Conservation (phyloP, 306 rosid genomes). For the Amphicarpaea edgeworthii region DNA sequence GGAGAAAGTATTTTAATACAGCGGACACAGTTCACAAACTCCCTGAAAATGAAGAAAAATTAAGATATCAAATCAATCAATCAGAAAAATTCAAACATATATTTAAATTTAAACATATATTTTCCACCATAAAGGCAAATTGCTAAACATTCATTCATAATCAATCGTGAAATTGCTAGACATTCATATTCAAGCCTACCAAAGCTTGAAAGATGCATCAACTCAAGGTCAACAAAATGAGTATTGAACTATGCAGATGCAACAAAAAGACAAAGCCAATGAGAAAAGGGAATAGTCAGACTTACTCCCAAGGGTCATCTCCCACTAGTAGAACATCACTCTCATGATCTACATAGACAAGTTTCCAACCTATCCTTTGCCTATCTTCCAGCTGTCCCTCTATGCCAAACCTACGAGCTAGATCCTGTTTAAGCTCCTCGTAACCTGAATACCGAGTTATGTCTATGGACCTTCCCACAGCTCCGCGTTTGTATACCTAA, state of each 20-base stretch:
- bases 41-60: constrained; percentile 62
- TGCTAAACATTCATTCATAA: neutral
- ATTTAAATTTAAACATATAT: constrained; percentile 29
- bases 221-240: constrained; percentile 1
- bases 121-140: neutral
- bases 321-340: constrained; percentile 91
- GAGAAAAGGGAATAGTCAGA: constrained; percentile 29
- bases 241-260: neutral
- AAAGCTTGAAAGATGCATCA: constrained; percentile 1
- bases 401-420: constrained; percentile 92
- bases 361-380: constrained; percentile 93
- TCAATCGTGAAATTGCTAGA: neutral
- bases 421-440: constrained; percentile 88
- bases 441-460: constrained; percentile 83
- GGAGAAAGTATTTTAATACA: constrained; percentile 95
- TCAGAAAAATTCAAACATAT: neutral
- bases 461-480: constrained; percentile 98
- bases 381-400: constrained; percentile 95
- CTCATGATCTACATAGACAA: constrained; percentile 96
- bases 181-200: neutral
- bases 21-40: constrained; percentile 92
- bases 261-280: constrained; percentile 1
- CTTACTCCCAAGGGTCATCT: constrained; percentile 99
- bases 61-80: constrained; percentile 13
- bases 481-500: constrained; percentile 97